Conservation (phyloP, 1,139 yeast species). For the Kazachstania sp. region DNA sequence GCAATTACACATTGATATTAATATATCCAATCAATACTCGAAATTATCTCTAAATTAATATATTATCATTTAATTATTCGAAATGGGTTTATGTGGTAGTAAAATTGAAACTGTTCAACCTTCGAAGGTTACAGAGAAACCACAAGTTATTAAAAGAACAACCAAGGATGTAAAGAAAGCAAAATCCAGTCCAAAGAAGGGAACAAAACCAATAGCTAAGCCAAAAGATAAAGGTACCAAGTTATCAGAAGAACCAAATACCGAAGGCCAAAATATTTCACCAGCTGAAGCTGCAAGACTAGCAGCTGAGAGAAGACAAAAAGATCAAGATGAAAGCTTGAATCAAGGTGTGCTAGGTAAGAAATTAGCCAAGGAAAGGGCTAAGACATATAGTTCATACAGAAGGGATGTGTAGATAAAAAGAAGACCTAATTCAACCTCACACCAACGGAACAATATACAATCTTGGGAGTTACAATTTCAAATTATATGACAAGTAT, state of each 20-base stretch:
- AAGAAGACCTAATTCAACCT: no score
- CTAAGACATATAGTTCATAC: slow-evolving; percentile 13
- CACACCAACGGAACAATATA: no score
- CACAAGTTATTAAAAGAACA: not conserved
- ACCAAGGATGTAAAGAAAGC: not conserved
- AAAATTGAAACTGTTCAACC: slow-evolving; percentile 8
- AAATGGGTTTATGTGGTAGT: slow-evolving; percentile 26
- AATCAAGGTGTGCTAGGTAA: slow-evolving; percentile 25
- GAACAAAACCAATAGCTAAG: slow-evolving; percentile 5
- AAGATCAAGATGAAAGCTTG: slow-evolving; percentile 18
- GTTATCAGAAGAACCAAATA: slow-evolving; percentile 5
- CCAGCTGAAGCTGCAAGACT: slow-evolving; percentile 29
- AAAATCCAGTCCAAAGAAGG: slow-evolving; percentile 5
- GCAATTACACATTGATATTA: no score
- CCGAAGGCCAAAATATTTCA: slow-evolving; percentile 10
- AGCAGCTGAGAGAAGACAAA: slow-evolving; percentile 28
- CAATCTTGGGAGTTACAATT: no score
- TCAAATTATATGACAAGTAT: no score
- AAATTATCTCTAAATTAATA: slow-evolving; percentile 3
- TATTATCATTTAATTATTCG: slow-evolving; percentile 6
- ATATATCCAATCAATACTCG: not conserved
- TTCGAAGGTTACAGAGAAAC: not conserved
- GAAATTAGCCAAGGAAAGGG: slow-evolving; percentile 25
- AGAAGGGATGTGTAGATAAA: not conserved
- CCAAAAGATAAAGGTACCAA: slow-evolving; percentile 9